A percentile compares a stretch with the other conserved stretches of the same genome.
phyloP scores from a whole-genome alignment of 176 grass and related monocot species.

The Hsuehochloa calcarea region DNA sequence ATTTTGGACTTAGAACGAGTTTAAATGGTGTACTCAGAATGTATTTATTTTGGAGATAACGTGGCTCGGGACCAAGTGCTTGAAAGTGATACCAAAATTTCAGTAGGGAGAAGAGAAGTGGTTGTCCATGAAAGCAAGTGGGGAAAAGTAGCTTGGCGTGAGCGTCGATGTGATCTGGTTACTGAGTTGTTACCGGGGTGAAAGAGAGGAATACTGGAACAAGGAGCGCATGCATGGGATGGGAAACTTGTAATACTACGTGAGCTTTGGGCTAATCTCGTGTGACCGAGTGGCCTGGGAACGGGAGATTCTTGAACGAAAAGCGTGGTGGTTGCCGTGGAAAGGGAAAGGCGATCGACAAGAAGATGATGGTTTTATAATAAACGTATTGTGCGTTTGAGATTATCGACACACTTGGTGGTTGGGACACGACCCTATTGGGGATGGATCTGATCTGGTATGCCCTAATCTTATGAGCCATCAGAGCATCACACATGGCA shows the following conservation, averaged over 20 bases:
- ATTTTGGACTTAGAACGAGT: neutral
- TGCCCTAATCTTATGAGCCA: neutral
- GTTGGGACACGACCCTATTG: constrained; percentile 15
- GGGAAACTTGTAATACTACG: neutral
- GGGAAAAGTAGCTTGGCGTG: constrained; percentile 18
- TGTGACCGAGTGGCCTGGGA: neutral
- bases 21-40: neutral
- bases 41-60: neutral
- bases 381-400: neutral
- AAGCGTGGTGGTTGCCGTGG: constrained; percentile 36
- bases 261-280: neutral
- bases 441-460: neutral
- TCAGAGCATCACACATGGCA: neutral
- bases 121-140: neutral
- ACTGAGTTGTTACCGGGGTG: neutral
- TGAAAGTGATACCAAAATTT: neutral
- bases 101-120: neutral
- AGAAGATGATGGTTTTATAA: neutral
- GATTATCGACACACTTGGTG: constrained; percentile 25
- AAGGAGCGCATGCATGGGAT: neutral
- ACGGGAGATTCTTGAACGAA: constrained; percentile 20
- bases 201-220: constrained; percentile 23
- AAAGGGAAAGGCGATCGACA: neutral
- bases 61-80: neutral
- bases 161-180: constrained; percentile 18